Base-by-base conservation (phyloP, 108 stramenopile genomes). In the Stephanodiscus minutulus region DNA sequence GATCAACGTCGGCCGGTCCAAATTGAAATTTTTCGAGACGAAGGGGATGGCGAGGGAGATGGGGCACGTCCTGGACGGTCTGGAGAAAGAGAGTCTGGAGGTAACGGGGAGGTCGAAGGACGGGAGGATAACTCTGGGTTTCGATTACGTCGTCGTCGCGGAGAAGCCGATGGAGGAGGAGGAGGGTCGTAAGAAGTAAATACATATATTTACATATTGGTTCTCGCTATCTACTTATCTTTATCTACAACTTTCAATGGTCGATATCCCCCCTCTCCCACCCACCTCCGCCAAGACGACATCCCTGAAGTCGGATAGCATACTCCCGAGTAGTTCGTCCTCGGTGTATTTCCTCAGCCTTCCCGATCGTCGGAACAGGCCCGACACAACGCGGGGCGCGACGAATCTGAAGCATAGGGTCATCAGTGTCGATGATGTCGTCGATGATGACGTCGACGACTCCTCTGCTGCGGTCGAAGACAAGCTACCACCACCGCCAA, bases 131-230 rank as follows among this genome's bases (percentile, higher is more conserved):
- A 83, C 75, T 55, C 64, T 97, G 44, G 96, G 96, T 15, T 97
- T 93, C 82, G 97, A 98, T 80, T 98, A 98, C 70, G 91, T 96
- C 15, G 87, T 96, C 36, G 76, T 90, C 17, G 95, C 94, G 20
- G 94, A 93, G 77, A 84, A 79, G 61, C 31, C 53, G 44, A 70
- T 61, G 18, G 48, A 61, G 22, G 17, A 5, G 35, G 29, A 2
- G 48, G 29, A 2, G 29, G 21, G 27, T 5, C 5, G 57, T 3
- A 29, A 7, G 21, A 39, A 24, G 54, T 13, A 35, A 21, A 68
- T 41, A 27, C 22, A 39, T 33, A 50, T 7, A 2, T 39, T 11
- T 9, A 33, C 5, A 33, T 48, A 48, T n/a, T 5, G 2, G 47
- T 6, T 48, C 47, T 5, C 7, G 47, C 3, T 18, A 18, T 18